These are phyloP conservation scores for Diaporthe aspalathi DNA, from an alignment of 2,329 filamentous ascomycete genomes.

Conservation along the genomic window DNA sequence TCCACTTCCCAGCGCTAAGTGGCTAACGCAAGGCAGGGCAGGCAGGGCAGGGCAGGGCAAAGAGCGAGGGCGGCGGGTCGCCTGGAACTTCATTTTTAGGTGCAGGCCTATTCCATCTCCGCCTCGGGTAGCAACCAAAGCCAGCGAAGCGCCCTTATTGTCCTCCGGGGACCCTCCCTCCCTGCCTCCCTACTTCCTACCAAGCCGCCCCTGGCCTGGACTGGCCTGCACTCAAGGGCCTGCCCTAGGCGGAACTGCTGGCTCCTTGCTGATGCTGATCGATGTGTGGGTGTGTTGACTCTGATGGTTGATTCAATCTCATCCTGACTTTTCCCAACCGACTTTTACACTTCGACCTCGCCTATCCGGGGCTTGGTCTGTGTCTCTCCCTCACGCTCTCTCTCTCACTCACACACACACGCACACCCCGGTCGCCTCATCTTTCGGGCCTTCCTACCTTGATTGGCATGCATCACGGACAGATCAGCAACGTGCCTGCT, in stretches of 20 bases:
- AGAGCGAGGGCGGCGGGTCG: background rate
- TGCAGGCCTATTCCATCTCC: conserved; percentile 29
- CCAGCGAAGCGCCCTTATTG: conserved; percentile 11
- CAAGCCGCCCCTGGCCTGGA: too few relatives aligned
- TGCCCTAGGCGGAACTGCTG: conserved; percentile 14
- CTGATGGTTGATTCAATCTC: background rate
- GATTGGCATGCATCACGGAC: conserved; percentile 33
- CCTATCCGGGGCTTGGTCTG: background rate
- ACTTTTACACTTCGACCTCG: conserved; percentile 5
- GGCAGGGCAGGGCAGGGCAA: conserved; percentile 4
- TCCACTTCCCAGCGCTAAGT: too few relatives aligned
- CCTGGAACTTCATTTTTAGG: conserved; percentile 30
- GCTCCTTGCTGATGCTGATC: conserved; percentile 20
- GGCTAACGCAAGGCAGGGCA: too few relatives aligned
- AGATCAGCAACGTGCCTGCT: conserved; percentile 17
- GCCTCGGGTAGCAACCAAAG: conserved; percentile 27
- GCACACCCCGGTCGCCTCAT: conserved; percentile 31
- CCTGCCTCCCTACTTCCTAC: conserved; percentile 1
- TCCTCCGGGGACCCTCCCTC: background rate
- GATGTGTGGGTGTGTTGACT: background rate
- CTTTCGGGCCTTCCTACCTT: conserved; percentile 33
- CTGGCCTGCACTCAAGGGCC: too few relatives aligned
- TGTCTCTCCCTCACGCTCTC: conserved; percentile 7
- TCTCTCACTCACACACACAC: too few relatives aligned
- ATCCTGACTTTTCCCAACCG: too few relatives aligned